phyloP scores from a whole-genome alignment of 495 filamentous ascomycete genomes.

The Annulohypoxylon nitens region DNA sequence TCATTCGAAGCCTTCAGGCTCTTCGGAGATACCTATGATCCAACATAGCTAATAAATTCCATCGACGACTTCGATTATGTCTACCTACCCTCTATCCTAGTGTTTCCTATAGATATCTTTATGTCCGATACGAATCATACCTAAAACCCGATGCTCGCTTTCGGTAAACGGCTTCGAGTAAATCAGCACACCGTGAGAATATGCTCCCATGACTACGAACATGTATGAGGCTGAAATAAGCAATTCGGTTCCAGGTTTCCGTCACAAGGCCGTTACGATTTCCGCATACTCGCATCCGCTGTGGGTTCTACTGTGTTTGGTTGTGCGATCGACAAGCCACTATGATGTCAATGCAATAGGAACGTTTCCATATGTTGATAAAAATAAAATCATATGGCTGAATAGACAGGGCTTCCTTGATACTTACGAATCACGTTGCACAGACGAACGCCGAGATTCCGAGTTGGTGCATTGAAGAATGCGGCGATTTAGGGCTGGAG shows the following conservation, averaged over 20 bases:
- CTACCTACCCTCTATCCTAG: background rate
- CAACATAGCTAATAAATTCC: too few species aligned
- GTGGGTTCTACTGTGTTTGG: background rate
- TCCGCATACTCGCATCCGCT: background rate
- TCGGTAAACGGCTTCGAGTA: background rate
- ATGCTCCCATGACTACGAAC: background rate
- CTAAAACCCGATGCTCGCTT: background rate
- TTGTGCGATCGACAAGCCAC: background rate
- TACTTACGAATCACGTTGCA: constrained; percentile 17
- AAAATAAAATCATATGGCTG: constrained; percentile 15
- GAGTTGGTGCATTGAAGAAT: constrained; percentile 28
- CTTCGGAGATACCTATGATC: background rate
- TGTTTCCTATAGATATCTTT: background rate
- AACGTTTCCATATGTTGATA: background rate
- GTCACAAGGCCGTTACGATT: background rate
- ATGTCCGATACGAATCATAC: background rate
- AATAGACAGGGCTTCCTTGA: constrained; percentile 18
- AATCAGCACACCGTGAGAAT: background rate
- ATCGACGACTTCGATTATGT: background rate
- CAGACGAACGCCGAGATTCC: constrained; percentile 44
- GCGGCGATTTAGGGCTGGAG: background rate
- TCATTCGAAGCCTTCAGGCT: background rate
- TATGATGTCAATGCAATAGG: constrained; percentile 13
- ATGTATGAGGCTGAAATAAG: constrained; percentile 2
- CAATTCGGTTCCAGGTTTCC: background rate